Percentiles rank a stretch among this genome's conserved stretches.
Conservation (phyloP, 192 early-diverging fungal species). For the Backusella luteola region DNA sequence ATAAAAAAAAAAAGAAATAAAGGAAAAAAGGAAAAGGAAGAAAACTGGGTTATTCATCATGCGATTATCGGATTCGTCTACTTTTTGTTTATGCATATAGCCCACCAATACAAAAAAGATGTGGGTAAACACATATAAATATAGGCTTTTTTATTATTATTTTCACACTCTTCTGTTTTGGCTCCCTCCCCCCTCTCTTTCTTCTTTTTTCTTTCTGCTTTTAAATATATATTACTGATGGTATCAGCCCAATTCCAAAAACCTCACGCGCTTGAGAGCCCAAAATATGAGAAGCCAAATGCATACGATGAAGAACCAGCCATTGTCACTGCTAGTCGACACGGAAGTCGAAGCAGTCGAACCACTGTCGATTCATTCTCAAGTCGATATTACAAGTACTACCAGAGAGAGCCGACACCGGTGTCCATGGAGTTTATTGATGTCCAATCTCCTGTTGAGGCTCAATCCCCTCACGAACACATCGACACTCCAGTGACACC, state of each 20-base stretch:
- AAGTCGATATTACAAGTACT: neutral
- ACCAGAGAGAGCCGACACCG: neutral
- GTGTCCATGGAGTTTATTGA: neutral
- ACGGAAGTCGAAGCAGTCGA: constrained; percentile 2
- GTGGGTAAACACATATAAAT: neutral
- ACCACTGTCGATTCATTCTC: constrained; percentile 8
- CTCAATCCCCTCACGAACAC: neutral
- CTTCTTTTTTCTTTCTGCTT: neutral
- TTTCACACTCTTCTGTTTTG: neutral
- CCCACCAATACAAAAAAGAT: neutral
- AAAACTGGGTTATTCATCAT: neutral
- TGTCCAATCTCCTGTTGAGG: neutral
- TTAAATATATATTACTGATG: neutral
- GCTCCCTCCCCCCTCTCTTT: neutral
- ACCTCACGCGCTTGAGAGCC: constrained; percentile 28
- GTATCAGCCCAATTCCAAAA: constrained; percentile 12
- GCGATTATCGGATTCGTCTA: neutral
- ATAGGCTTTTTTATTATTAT: neutral
- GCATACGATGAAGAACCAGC: constrained; percentile 22
- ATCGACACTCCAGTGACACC: neutral
- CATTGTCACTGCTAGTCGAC: neutral
- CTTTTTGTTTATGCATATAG: neutral
- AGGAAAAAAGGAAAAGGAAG: neutral
- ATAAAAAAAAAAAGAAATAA: neutral
- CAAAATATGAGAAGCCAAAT: constrained; percentile 35